phyloP scores from a whole-genome alignment of 106 monocot genomes.

The Alisma plantagoaquatica region DNA sequence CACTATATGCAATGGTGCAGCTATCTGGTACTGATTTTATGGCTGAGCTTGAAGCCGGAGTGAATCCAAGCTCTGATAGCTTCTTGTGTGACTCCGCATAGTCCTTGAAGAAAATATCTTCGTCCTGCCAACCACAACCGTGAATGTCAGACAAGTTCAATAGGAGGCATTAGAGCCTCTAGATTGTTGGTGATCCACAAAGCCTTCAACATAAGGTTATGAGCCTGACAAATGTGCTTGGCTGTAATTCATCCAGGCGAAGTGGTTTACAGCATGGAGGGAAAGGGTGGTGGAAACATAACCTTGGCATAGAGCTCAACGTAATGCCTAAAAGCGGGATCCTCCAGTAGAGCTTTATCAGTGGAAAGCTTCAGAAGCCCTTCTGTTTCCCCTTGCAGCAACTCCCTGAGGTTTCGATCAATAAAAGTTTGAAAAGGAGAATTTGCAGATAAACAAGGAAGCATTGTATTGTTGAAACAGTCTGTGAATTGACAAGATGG shows the following conservation, averaged over 20 bases:
- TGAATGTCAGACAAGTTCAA: too few relatives aligned
- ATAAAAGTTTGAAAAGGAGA: not conserved
- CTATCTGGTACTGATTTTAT: not conserved
- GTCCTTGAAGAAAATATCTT: conserved; percentile 84
- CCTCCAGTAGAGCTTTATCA: conserved; percentile 65
- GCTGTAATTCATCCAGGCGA: too few relatives aligned
- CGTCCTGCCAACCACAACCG: conserved; percentile 71
- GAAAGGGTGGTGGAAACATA: too few relatives aligned
- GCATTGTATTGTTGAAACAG: not conserved
- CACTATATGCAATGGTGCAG: conserved; percentile 20
- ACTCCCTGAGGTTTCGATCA: conserved; percentile 36
- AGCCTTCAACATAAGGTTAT: too few relatives aligned
- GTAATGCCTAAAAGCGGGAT: conserved; percentile 57
- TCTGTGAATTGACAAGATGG: not conserved
- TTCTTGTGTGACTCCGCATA: conserved; percentile 98
- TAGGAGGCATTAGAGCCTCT: too few relatives aligned
- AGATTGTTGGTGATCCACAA: too few relatives aligned
- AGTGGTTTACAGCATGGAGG: too few relatives aligned
- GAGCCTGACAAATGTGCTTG: too few relatives aligned
- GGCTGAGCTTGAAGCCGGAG: conserved; percentile 13
- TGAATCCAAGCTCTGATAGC: conserved; percentile 86
- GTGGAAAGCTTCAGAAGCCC: conserved; percentile 90
- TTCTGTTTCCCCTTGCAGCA: conserved; percentile 45
- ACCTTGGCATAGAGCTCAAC: conserved; percentile 92
- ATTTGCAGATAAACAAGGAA: not conserved